phyloP scores from a whole-genome alignment of 1,139 yeast species.

The Hyphopichia khmerensis region DNA sequence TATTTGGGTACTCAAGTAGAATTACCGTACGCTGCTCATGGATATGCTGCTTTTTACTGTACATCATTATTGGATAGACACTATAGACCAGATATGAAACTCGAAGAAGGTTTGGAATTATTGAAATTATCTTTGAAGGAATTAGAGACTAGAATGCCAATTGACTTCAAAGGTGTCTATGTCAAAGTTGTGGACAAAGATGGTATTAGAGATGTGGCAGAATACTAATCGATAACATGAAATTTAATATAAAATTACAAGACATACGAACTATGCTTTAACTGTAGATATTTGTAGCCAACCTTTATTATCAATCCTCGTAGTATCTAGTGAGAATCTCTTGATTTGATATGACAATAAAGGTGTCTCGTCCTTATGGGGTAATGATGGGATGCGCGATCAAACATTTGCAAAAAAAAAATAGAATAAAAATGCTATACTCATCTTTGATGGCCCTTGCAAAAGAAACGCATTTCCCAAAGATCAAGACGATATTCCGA shows the following conservation, averaged over 20 bases:
- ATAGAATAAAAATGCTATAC: background rate
- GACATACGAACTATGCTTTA: too few species aligned
- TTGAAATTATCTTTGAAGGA: constrained; percentile 75
- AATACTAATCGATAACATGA: constrained; percentile 2
- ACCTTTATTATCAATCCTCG: too few species aligned
- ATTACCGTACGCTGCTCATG: constrained; percentile 95
- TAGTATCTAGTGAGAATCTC: too few species aligned
- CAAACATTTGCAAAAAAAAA: background rate
- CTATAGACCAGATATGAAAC: constrained; percentile 72
- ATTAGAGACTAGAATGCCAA: constrained; percentile 85
- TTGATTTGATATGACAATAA: too few species aligned
- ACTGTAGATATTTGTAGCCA: too few species aligned
- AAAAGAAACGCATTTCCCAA: too few species aligned
- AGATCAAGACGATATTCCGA: too few species aligned
- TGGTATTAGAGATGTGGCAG: constrained; percentile 58
- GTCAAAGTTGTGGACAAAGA: constrained; percentile 76
- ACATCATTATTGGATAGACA: constrained; percentile 89
- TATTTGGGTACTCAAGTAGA: constrained; percentile 90
- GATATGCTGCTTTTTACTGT: constrained; percentile 94
- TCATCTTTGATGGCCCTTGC: background rate
- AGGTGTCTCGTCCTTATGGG: background rate
- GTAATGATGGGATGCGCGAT: background rate
- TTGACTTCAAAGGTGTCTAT: constrained; percentile 89
- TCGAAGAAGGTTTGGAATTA: constrained; percentile 77
- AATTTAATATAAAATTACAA: too few species aligned